Conservation (phyloP, 139 green algal species). For the Dunaliella primolecta region DNA sequence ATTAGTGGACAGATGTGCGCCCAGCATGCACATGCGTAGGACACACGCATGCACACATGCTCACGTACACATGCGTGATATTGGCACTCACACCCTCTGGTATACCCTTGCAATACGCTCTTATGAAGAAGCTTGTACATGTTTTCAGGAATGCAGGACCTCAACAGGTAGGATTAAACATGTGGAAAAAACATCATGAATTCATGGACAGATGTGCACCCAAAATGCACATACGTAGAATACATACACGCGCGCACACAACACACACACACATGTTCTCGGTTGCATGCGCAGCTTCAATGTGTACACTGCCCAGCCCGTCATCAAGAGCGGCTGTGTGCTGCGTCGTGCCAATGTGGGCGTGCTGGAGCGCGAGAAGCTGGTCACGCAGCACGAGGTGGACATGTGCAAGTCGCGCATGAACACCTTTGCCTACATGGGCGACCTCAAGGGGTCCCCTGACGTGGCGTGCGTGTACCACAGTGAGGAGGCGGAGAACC, state of each 20-base stretch:
- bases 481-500: conserved; percentile 80
- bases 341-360: conserved; percentile 88
- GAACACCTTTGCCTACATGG: conserved; percentile 99
- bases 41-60: not conserved
- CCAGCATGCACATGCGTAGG: no score
- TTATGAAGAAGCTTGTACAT: no score
- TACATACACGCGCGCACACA: not conserved
- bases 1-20: no score
- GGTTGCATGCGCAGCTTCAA: conserved; percentile 75
- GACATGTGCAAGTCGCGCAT: conserved; percentile 91
- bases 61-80: no score
- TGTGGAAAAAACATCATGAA: no score
- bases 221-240: no score
- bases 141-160: no score
- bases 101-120: no score
- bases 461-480: conserved; percentile 98
- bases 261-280: not conserved
- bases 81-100: no score
- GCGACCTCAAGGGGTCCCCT: conserved; percentile 81
- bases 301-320: conserved; percentile 93
- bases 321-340: conserved; percentile 97
- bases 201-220: no score
- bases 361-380: conserved; percentile 86
- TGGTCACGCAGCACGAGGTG: conserved; percentile 76
- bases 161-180: no score